Evolutionary conservation across 805 yeast genomes (phyloP), one percentile per base, ranked within the genome.

Genomic region (Sugiyamaella marilandica): DNA sequence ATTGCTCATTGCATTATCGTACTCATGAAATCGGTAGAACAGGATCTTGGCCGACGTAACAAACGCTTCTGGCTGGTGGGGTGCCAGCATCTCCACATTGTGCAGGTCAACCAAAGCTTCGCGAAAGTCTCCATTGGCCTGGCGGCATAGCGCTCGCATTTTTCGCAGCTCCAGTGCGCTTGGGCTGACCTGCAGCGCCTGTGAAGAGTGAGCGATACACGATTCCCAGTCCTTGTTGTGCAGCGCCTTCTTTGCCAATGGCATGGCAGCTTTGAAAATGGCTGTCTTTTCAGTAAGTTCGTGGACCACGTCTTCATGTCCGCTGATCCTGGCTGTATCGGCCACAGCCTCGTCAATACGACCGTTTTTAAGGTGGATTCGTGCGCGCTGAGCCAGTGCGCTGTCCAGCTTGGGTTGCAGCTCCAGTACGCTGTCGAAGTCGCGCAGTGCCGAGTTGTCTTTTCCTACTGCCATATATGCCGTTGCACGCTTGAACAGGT

Each of bases 1-100:
- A 37, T 75, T 73, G 54, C 67, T 73, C 60, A 78, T 68, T 0
- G 85, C 77, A 24, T 74, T 74, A 13, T 79, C 79, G 54, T 76
- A 80, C 39, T 81, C 80, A 36, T 74, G 71, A 37, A 81, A 72
- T 5, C 82, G 77, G 59, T 75, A 82, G 47, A 78, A 67, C 52
- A 78, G 78, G 18, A 80, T 65, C 41, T 57, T 52, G 13, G 73
- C 69, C 33, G 67, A 59, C 2, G 61, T 49, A 13, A 52, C 64
- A 36, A 59, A 62, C 41, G 64, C 62, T 18, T 59, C 56, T 13
- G 61, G 56, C 33, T 65, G 64, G 13, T 57, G 50, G 7, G 65
- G 65, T 29, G 58, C 39, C 29, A 59, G 53, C 32, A 54, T 57
- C 10, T 61, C 68, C 10, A 65, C 59, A 18, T 59, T 56, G n/a